These are phyloP conservation scores for Ogataea trehaloabstinens DNA, from an alignment of 805 yeast species.

Conservation along the genomic window DNA sequence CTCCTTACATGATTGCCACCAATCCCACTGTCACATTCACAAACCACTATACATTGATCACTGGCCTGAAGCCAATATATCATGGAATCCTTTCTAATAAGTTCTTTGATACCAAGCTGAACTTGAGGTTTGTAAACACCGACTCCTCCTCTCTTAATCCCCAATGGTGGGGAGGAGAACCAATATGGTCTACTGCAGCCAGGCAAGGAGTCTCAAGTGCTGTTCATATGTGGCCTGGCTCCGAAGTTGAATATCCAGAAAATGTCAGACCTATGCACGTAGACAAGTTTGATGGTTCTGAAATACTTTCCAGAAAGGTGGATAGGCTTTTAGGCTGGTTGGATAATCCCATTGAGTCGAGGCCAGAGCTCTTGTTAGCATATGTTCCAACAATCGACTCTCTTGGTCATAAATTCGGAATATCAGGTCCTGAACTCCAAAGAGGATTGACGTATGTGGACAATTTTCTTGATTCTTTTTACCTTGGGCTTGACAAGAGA, in stretches of 20 bases:
- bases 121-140: slow-evolving; percentile 62
- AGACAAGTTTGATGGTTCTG: slow-evolving; percentile 65
- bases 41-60: slow-evolving; percentile 87
- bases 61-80: slow-evolving; percentile 78
- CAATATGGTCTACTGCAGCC: slow-evolving; percentile 78
- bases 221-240: slow-evolving; percentile 97
- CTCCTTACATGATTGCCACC: slow-evolving; percentile 84
- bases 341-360: slow-evolving; percentile 47
- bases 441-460: slow-evolving; percentile 65
- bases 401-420: slow-evolving; percentile 72
- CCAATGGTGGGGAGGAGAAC: slow-evolving; percentile 88
- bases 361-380: slow-evolving; percentile 77
- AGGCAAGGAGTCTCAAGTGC: slow-evolving; percentile 62
- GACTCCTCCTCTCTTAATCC: slow-evolving; percentile 53
- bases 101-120: slow-evolving; percentile 60
- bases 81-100: slow-evolving; percentile 89
- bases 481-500: slow-evolving; percentile 47
- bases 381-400: slow-evolving; percentile 83
- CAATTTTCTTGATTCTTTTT: slow-evolving; percentile 50
- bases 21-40: slow-evolving; percentile 91
- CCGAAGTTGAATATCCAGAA: slow-evolving; percentile 60
- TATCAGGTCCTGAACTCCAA: slow-evolving; percentile 56
- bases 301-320: slow-evolving; percentile 54
- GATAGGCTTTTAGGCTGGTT: slow-evolving; percentile 65
- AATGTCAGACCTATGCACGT: slow-evolving; percentile 50